phyloP scores from a whole-genome alignment of 352 stramenopile species.

The Phytophthora capsici region DNA sequence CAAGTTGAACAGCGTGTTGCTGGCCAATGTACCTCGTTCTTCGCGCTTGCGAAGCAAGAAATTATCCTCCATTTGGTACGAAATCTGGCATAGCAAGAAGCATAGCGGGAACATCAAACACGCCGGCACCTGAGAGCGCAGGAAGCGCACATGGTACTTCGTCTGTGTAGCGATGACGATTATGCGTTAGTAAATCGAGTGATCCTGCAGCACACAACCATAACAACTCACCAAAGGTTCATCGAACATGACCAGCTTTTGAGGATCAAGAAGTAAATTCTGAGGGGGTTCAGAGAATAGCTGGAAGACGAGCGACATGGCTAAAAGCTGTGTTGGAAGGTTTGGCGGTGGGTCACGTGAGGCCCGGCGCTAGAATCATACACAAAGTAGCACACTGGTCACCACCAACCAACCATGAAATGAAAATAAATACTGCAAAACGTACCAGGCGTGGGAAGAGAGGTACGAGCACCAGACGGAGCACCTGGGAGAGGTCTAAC shows the following conservation, averaged over 20 bases:
- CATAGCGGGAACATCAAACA: slow-evolving; percentile 86
- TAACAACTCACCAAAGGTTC: slow-evolving; percentile 77
- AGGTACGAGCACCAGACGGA: slow-evolving; percentile 83
- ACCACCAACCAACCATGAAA: neutral
- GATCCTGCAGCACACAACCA: slow-evolving; percentile 6
- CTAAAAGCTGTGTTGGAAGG: slow-evolving; percentile 79
- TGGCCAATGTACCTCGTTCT: slow-evolving; percentile 80
- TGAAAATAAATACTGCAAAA: slow-evolving; percentile 1
- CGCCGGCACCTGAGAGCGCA: slow-evolving; percentile 81
- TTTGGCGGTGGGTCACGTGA: slow-evolving; percentile 79
- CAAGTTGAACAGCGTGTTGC: slow-evolving; percentile 84
- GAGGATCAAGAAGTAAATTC: slow-evolving; percentile 76
- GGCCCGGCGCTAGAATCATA: slow-evolving; percentile 54
- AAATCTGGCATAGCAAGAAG: slow-evolving; percentile 88
- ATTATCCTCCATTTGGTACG: slow-evolving; percentile 89
- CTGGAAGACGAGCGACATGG: slow-evolving; percentile 87
- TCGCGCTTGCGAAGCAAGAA: slow-evolving; percentile 82
- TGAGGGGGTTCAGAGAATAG: slow-evolving; percentile 86
- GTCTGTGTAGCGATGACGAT: slow-evolving; percentile 48
- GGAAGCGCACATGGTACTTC: slow-evolving; percentile 85
- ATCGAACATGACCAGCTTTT: slow-evolving; percentile 86
- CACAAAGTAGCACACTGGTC: neutral
- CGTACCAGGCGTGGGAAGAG: slow-evolving; percentile 79
- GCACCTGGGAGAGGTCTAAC: slow-evolving; percentile 82
- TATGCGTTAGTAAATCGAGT: slow-evolving; percentile 18